A percentile compares a stretch with the other conserved stretches of the same genome.
Conservation (phyloP, 768 basidiomycete genomes). For the Auriscalpium orientale region DNA sequence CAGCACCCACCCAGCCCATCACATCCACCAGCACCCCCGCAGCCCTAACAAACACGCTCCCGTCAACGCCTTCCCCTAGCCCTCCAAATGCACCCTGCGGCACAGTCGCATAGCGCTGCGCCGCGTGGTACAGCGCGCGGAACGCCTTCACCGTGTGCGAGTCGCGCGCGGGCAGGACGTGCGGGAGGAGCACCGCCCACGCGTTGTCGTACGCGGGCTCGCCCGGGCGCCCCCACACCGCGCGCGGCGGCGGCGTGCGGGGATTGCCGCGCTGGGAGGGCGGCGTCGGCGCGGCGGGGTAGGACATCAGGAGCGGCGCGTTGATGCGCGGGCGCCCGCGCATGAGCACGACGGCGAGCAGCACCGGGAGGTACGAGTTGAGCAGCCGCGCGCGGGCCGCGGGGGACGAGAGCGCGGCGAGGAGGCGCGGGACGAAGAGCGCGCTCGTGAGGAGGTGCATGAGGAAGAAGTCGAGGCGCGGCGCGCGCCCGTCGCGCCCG, state of each 20-base stretch:
- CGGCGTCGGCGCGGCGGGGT: slow-evolving; percentile 27
- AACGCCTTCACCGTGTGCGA: slow-evolving; percentile 44
- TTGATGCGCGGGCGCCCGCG: slow-evolving; percentile 51
- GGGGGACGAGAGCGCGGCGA: slow-evolving; percentile 24
- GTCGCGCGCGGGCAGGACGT: slow-evolving; percentile 41
- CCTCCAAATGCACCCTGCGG: slow-evolving; percentile 34
- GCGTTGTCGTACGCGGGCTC: slow-evolving; percentile 37
- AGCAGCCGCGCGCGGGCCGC: slow-evolving; percentile 38
- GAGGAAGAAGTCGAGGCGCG: slow-evolving; percentile 49
- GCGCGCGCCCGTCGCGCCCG: slow-evolving; percentile 37
- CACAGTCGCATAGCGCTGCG: slow-evolving; percentile 38
- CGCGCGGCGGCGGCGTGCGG: slow-evolving; percentile 10
- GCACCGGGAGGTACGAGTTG: slow-evolving; percentile 32
- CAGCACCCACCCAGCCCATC: slow-evolving; percentile 40
- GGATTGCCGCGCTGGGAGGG: slow-evolving; percentile 20
- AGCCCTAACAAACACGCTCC: slow-evolving; percentile 48
- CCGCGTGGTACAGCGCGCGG: slow-evolving; percentile 41
- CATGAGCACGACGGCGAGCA: slow-evolving; percentile 29
- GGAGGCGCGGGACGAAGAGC: slow-evolving; percentile 39
- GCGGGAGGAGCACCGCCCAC: slow-evolving; percentile 44
- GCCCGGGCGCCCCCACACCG: slow-evolving; percentile 29
- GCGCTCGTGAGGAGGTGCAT: slow-evolving; percentile 51
- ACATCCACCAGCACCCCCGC: slow-evolving; percentile 50
- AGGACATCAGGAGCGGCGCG: slow-evolving; percentile 38
- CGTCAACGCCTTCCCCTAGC: slow-evolving; percentile 40